phyloP scores from a whole-genome alignment of 2,329 filamentous ascomycete genomes.

The Colletotrichum sojae region DNA sequence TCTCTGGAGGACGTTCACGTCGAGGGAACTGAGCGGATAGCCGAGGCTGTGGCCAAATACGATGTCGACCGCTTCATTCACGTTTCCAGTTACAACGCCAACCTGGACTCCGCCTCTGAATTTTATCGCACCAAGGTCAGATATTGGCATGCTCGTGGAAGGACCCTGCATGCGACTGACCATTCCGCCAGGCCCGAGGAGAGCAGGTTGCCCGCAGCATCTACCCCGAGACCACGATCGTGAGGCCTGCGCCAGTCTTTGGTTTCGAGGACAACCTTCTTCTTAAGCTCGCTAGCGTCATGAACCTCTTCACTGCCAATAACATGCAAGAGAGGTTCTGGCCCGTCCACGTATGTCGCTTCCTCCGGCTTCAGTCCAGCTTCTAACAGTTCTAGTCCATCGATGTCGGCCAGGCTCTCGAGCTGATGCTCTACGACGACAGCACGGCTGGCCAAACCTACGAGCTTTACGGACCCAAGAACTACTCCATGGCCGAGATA shows the following conservation, averaged over 20 bases:
- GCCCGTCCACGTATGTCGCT: constrained; percentile 83
- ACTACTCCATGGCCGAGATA: constrained; percentile 92
- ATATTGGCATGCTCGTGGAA: neutral
- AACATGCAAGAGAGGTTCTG: constrained; percentile 92
- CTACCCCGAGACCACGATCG: constrained; percentile 97
- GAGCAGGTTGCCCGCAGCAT: constrained; percentile 89
- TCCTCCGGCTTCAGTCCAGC: neutral
- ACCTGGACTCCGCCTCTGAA: constrained; percentile 83
- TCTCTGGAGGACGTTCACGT: constrained; percentile 92
- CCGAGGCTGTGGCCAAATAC: constrained; percentile 95
- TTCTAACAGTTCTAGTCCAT: constrained; percentile 72
- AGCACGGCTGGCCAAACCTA: constrained; percentile 90
- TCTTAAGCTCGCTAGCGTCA: constrained; percentile 83
- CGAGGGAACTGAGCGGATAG: constrained; percentile 92
- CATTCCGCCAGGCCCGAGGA: constrained; percentile 72
- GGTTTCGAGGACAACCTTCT: constrained; percentile 95
- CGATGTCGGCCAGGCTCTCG: constrained; percentile 90
- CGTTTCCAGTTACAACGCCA: constrained; percentile 93
- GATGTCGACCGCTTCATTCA: constrained; percentile 98
- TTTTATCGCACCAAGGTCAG: constrained; percentile 90
- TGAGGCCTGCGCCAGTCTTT: constrained; percentile 93
- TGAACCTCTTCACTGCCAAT: constrained; percentile 91
- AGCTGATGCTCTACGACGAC: constrained; percentile 92
- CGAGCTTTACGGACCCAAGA: constrained; percentile 93
- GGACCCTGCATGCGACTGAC: constrained; percentile 12